Evolutionary conservation across 805 yeast genomes (phyloP), one percentile per base, ranked within the genome.

Genomic region (Lachancea cidri): DNA sequence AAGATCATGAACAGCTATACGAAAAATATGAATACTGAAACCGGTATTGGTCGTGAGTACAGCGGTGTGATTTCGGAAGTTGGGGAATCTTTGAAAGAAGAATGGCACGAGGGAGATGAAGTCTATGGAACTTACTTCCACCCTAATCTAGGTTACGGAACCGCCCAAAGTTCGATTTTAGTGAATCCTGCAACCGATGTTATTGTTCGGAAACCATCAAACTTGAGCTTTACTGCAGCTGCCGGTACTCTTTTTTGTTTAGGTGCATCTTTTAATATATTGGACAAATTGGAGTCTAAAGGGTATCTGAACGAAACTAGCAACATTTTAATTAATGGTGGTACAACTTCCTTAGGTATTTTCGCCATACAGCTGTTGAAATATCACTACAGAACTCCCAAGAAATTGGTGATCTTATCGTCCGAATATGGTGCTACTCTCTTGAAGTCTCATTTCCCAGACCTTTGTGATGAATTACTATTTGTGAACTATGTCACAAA

Each of bases 31-130:
- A 72, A 69, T 41, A 74, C 77, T 31, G 75, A 72, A 43, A 72
- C 77, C 48, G 88, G 89, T 5, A 58, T 81, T 20, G 93, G 93
- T 1, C 74, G 83, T 50, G 89, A 82, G 48, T 84, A 74, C 57
- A 65, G 78, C 17, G 94, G 94, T 17, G 63, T 64, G 4, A 65
- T 84, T 20, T 67, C 68, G 3, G 71, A 72, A 20, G 76, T 79
- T 16, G 91, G 91, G 6, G 54, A 59, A 9, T 64, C 65, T n/a
- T 52, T 67, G 25, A 54, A 52, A 16, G 47, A 50, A 8, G 48
- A 53, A 20, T 80, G 67, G 64, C 60, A 59, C 6, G 74, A 66
- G 17, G 91, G 89, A 29, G 84, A 79, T 49, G 70, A 69, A 31
- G 87, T 84, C 0, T 74, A 79, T 55, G 94, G 91, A 5, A 52